Percentiles rank a stretch among this genome's conserved stretches.
Evolutionary conservation across 352 stramenopile genomes (phyloP).

Genomic region (Phytopythium delawarense): DNA sequence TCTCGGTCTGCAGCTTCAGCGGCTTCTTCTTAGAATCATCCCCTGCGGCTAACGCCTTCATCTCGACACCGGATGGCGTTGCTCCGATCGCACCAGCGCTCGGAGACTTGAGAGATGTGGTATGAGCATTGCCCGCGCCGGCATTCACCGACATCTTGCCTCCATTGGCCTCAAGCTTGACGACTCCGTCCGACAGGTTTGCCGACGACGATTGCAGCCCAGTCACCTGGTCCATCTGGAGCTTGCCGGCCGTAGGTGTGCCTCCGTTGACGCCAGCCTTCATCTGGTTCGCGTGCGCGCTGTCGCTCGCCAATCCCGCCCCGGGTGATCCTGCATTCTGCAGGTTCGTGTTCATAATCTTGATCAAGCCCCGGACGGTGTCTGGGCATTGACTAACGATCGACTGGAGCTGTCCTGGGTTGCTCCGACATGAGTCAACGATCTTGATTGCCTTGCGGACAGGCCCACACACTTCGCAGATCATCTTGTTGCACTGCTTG

Average conservation of each 20-base stretch:
- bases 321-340: slow-evolving; percentile 6
- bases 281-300: not conserved
- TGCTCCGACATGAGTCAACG: slow-evolving; percentile 76
- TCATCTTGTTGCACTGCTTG: slow-evolving; percentile 90
- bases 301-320: slow-evolving; percentile 16
- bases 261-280: not conserved
- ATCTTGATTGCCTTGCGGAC: slow-evolving; percentile 87
- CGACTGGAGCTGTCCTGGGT: slow-evolving; percentile 69
- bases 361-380: slow-evolving; percentile 75
- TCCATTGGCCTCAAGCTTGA: slow-evolving; percentile 7
- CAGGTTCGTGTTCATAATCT: slow-evolving; percentile 85
- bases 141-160: slow-evolving; percentile 7
- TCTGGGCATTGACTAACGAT: slow-evolving; percentile 66
- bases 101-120: slow-evolving; percentile 15
- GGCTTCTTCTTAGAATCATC: slow-evolving; percentile 72
- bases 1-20: slow-evolving; percentile 74
- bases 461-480: slow-evolving; percentile 86
- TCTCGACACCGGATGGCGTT: not conserved
- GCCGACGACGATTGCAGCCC: not conserved
- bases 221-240: not conserved
- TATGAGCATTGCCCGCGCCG: slow-evolving; percentile 2
- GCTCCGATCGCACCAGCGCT: not conserved
- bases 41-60: not conserved
- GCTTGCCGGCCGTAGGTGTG: not conserved
- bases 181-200: not conserved